Evolutionary conservation across 1,284 basidiomycete genomes (phyloP).

Genomic region (Marasmius oreades): DNA sequence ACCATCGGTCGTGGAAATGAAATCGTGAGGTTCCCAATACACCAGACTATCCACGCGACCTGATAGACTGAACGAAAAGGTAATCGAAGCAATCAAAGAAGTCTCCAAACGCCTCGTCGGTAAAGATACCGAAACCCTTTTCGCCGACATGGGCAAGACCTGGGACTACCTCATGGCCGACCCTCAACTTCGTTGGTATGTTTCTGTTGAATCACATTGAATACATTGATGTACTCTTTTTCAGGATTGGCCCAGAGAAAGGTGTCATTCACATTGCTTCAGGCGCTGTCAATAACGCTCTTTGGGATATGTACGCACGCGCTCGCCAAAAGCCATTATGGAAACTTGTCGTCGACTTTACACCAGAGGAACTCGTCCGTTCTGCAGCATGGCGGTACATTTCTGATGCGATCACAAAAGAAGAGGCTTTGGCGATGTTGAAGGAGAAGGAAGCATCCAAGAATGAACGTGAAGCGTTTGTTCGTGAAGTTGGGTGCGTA

Average conservation of each 20-base stretch:
- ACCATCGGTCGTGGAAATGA: slow-evolving; percentile 97
- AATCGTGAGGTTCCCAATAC: slow-evolving; percentile 48
- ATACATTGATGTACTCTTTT: not conserved
- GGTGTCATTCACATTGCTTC: slow-evolving; percentile 83
- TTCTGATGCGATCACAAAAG: slow-evolving; percentile 87
- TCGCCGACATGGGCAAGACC: slow-evolving; percentile 84
- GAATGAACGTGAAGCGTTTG: slow-evolving; percentile 71
- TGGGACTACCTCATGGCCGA: slow-evolving; percentile 82
- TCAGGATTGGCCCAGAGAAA: slow-evolving; percentile 85
- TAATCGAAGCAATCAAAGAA: slow-evolving; percentile 77
- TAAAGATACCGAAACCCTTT: slow-evolving; percentile 81
- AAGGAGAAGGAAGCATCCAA: slow-evolving; percentile 77
- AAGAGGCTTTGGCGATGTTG: slow-evolving; percentile 85
- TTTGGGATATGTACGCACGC: slow-evolving; percentile 84
- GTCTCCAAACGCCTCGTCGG: slow-evolving; percentile 81
- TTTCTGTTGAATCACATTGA: slow-evolving; percentile 15
- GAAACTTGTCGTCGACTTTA: slow-evolving; percentile 83
- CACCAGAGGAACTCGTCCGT: slow-evolving; percentile 84
- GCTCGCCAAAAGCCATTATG: slow-evolving; percentile 77
- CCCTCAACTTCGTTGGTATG: slow-evolving; percentile 85
- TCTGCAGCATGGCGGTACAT: slow-evolving; percentile 90
- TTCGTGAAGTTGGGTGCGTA: slow-evolving; percentile 63
- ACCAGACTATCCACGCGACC: not conserved
- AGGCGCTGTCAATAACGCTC: slow-evolving; percentile 76
- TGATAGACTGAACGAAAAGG: slow-evolving; percentile 34